Conservation (phyloP, 257 asterid genomes). For the Ligustrum vulgare region DNA sequence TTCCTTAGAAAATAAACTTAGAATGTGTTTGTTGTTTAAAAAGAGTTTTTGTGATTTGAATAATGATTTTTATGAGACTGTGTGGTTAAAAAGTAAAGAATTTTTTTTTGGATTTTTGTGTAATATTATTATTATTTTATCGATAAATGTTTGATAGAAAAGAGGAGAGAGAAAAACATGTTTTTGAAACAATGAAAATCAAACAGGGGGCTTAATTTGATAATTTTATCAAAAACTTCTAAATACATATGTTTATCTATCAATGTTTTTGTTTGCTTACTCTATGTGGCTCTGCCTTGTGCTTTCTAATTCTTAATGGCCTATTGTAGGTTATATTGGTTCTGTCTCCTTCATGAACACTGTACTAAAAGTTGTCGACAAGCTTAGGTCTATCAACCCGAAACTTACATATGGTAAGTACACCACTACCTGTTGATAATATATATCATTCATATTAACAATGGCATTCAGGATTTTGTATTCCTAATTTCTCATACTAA, state of each 20-base stretch:
- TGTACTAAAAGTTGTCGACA: constrained; percentile 70
- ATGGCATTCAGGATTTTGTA: constrained; percentile 3
- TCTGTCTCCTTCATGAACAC: constrained; percentile 91
- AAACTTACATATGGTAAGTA: constrained; percentile 77
- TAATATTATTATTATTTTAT: too few species aligned
- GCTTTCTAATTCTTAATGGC: constrained; percentile 14
- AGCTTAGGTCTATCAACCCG: constrained; percentile 96
- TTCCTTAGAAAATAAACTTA: constrained; percentile 3
- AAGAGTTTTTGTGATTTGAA: too few species aligned
- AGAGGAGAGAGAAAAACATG: too few species aligned
- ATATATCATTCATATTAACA: not conserved
- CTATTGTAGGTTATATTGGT: constrained; percentile 85
- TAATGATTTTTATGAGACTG: too few species aligned
- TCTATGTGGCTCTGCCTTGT: not conserved
- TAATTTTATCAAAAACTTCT: not conserved
- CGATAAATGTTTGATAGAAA: too few species aligned
- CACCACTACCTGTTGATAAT: constrained; percentile 3
- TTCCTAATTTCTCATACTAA: constrained; percentile 12
- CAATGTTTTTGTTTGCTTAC: not conserved
- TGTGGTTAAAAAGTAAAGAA: too few species aligned
- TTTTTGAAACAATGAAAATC: too few species aligned
- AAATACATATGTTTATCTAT: not conserved
- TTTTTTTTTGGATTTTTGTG: too few species aligned
- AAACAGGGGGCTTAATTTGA: too few species aligned
- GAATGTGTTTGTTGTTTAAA: too few species aligned